A percentile compares a stretch with the other conserved stretches of the same genome.
Evolutionary conservation across 768 basidiomycete species (phyloP).

Genomic region (Jaapia argillacea): DNA sequence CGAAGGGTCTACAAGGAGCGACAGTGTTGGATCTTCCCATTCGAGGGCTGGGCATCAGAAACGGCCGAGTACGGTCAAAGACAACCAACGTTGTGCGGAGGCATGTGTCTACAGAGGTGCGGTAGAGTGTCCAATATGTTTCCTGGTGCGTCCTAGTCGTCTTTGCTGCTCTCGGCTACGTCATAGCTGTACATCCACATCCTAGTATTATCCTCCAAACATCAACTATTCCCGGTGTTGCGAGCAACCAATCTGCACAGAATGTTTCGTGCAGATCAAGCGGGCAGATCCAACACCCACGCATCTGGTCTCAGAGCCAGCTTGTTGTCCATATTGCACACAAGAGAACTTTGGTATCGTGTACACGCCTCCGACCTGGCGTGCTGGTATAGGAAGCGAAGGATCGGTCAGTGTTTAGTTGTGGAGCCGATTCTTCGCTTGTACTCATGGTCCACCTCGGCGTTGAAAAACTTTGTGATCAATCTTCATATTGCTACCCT

Average conservation of each 20-base stretch:
- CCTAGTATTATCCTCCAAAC: constrained; percentile 92
- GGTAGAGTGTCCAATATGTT: constrained; percentile 96
- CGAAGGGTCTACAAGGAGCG: constrained; percentile 30
- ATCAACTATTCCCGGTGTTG: constrained; percentile 98
- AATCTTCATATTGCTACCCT: constrained; percentile 5
- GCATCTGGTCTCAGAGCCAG: constrained; percentile 92
- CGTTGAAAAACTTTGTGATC: not conserved
- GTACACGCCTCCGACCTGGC: constrained; percentile 77
- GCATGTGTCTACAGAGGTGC: constrained; percentile 77
- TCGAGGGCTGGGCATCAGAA: constrained; percentile 35
- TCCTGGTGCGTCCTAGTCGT: constrained; percentile 56
- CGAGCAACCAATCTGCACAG: constrained; percentile 97
- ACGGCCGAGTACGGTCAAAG: constrained; percentile 50
- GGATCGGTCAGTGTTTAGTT: constrained; percentile 42
- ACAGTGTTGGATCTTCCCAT: constrained; percentile 24
- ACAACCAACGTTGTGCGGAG: constrained; percentile 56
- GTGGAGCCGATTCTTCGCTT: not conserved
- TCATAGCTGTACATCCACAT: constrained; percentile 16
- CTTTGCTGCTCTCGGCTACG: constrained; percentile 10
- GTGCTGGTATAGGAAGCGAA: constrained; percentile 69
- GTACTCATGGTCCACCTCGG: not conserved
- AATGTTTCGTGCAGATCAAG: constrained; percentile 99
- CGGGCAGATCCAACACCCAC: constrained; percentile 90
- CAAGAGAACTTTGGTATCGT: constrained; percentile 95
- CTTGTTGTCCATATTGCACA: constrained; percentile 95